phyloP scores from a whole-genome alignment of 2,329 filamentous ascomycete species.

The Ophiostoma piceae region DNA sequence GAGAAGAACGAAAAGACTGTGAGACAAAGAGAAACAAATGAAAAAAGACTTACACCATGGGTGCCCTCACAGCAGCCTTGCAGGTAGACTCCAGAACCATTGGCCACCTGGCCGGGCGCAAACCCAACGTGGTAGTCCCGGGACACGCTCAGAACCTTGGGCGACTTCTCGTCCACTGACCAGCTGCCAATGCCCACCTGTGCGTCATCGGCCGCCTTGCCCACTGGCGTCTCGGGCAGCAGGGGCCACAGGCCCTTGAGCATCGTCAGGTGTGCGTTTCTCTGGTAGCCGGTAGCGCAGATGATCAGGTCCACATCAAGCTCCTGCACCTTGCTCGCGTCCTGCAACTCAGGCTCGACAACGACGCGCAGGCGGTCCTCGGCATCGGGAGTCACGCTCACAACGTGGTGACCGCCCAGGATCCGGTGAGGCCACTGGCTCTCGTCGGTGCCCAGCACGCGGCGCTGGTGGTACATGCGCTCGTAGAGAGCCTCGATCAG shows the following conservation, averaged over 20 bases:
- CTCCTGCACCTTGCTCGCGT: conserved; percentile 44
- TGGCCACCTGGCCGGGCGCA: conserved; percentile 59
- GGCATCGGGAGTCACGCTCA: conserved; percentile 49
- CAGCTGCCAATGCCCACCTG: conserved; percentile 28
- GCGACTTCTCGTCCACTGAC: conserved; percentile 25
- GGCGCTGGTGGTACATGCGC: conserved; percentile 77
- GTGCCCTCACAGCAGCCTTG: conserved; percentile 92
- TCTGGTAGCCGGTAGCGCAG: conserved; percentile 79
- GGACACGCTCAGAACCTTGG: conserved; percentile 58
- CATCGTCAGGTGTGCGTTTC: conserved; percentile 73
- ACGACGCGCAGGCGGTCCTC: conserved; percentile 51
- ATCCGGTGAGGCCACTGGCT: conserved; percentile 77
- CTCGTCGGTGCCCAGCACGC: conserved; percentile 63
- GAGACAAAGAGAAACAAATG: conserved; percentile 9
- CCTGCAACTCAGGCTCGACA: conserved; percentile 42
- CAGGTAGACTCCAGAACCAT: conserved; percentile 76
- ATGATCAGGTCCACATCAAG: conserved; percentile 76
- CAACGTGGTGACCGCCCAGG: conserved; percentile 61
- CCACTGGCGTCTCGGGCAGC: conserved; percentile 46
- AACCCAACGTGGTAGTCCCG: conserved; percentile 78
- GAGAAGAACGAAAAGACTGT: neutral
- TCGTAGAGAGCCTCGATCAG: conserved; percentile 87
- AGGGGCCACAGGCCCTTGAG: conserved; percentile 62
- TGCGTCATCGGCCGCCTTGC: conserved; percentile 17
- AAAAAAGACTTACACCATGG: conserved; percentile 64